Conservation (phyloP, 352 stramenopile genomes). For the Globisporangium abappressorium region DNA sequence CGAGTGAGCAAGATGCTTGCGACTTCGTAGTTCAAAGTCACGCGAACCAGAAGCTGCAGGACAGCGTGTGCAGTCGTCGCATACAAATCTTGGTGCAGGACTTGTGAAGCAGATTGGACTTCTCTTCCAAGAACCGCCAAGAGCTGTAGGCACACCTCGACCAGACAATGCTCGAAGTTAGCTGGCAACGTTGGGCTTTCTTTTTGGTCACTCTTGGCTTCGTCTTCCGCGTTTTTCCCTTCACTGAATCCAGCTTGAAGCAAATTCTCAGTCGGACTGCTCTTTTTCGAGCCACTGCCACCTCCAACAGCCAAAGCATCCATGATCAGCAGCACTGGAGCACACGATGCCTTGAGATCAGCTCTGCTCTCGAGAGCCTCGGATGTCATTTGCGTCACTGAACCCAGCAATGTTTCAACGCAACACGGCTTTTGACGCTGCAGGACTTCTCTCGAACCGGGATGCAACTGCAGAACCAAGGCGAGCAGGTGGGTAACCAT, state of each 20-base stretch:
- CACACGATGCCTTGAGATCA: constrained; percentile 34
- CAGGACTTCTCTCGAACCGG: constrained; percentile 32
- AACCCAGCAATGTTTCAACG: constrained; percentile 45
- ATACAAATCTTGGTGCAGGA: constrained; percentile 14
- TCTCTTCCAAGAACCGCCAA: constrained; percentile 12
- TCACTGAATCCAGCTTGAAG: constrained; percentile 15
- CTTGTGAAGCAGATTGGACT: not conserved
- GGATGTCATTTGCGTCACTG: constrained; percentile 22
- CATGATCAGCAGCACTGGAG: constrained; percentile 61
- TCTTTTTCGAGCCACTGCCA: not conserved
- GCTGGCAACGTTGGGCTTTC: constrained; percentile 16
- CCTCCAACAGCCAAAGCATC: constrained; percentile 41
- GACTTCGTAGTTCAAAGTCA: constrained; percentile 77
- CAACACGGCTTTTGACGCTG: constrained; percentile 42
- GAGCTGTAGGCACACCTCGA: constrained; percentile 35
- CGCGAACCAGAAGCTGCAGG: constrained; percentile 63
- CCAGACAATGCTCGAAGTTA: constrained; percentile 35
- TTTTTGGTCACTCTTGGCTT: constrained; percentile 14
- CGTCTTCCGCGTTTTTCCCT: not conserved
- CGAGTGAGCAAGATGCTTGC: constrained; percentile 52
- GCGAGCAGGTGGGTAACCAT: constrained; percentile 68
- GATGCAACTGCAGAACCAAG: constrained; percentile 63
- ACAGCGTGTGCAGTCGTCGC: constrained; percentile 55
- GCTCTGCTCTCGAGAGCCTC: not conserved
- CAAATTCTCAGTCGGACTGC: not conserved